Evolutionary conservation across 2,329 filamentous ascomycete genomes (phyloP).

Genomic region (Penicillium expansum): DNA sequence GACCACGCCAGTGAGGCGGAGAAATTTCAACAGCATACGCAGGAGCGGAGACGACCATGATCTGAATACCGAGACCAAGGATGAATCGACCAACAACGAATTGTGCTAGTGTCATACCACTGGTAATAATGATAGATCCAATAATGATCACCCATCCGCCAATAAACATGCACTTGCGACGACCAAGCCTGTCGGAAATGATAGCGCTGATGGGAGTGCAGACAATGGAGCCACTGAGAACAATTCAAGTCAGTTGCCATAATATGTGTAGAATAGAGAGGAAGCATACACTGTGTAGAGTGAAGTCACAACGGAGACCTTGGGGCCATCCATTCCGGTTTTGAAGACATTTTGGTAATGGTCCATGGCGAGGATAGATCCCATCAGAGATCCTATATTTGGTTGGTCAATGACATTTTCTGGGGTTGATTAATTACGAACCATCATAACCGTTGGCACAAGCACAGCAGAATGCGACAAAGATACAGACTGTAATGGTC

Average conservation of each 20-base stretch:
- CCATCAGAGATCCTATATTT: slow-evolving; percentile 31
- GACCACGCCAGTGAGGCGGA: slow-evolving; percentile 52
- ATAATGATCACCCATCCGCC: slow-evolving; percentile 48
- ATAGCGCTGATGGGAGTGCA: slow-evolving; percentile 43
- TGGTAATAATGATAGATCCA: slow-evolving; percentile 46
- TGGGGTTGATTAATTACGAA: neutral
- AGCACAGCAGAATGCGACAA: slow-evolving; percentile 39
- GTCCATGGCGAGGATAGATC: slow-evolving; percentile 31
- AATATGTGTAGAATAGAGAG: neutral
- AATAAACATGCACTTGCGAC: slow-evolving; percentile 47
- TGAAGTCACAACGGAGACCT: slow-evolving; percentile 44
- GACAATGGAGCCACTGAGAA: slow-evolving; percentile 40
- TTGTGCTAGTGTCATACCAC: slow-evolving; percentile 35
- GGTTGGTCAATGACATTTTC: neutral
- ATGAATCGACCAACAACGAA: slow-evolving; percentile 50
- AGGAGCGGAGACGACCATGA: slow-evolving; percentile 51
- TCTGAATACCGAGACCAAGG: slow-evolving; percentile 48
- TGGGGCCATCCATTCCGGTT: slow-evolving; percentile 37
- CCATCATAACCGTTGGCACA: slow-evolving; percentile 36
- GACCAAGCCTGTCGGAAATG: slow-evolving; percentile 47
- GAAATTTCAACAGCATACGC: slow-evolving; percentile 51
- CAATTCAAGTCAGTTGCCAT: neutral
- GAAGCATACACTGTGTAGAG: slow-evolving; percentile 49
- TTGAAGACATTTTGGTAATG: slow-evolving; percentile 42
- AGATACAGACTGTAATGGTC: slow-evolving; percentile 41